phyloP scores from a whole-genome alignment of 805 yeast species.

The Saccharomycopsis sp. region DNA sequence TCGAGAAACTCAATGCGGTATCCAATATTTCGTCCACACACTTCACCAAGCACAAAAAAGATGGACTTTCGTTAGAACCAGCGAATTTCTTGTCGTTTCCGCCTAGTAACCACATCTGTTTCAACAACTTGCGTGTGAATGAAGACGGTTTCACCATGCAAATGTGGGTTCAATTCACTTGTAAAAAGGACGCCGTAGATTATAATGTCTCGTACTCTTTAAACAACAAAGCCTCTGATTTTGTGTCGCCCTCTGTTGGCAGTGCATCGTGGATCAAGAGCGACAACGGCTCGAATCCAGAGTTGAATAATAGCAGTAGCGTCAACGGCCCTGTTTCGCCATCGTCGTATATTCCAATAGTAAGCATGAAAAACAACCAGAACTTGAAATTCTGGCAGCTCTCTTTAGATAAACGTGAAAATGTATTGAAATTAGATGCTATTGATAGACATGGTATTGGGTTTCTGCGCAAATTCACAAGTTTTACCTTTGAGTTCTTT shows the following conservation, averaged over 20 bases:
- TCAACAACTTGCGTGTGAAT: slow-evolving; percentile 10
- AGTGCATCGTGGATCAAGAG: neutral
- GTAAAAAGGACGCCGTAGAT: slow-evolving; percentile 2
- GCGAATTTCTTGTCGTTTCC: slow-evolving; percentile 16
- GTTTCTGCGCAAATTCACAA: slow-evolving; percentile 24
- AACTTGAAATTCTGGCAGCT: slow-evolving; percentile 16
- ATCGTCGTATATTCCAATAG: slow-evolving; percentile 4
- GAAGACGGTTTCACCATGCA: slow-evolving; percentile 31
- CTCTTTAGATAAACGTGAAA: slow-evolving; percentile 5
- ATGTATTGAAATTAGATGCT: slow-evolving; percentile 10
- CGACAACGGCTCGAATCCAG: neutral
- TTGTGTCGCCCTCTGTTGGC: neutral
- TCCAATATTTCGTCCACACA: slow-evolving; percentile 13
- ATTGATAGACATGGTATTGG: slow-evolving; percentile 7
- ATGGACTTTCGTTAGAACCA: slow-evolving; percentile 3
- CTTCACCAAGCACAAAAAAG: neutral
- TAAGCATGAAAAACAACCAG: slow-evolving; percentile 10
- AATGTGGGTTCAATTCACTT: slow-evolving; percentile 35
- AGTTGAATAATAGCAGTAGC: neutral
- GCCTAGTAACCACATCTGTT: slow-evolving; percentile 2
- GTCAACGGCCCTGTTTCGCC: neutral
- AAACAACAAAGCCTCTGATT: slow-evolving; percentile 23
- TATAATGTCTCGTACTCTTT: slow-evolving; percentile 23
- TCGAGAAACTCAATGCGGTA: slow-evolving; percentile 5
- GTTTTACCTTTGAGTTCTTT: slow-evolving; percentile 25